phyloP scores from a whole-genome alignment of 768 basidiomycete genomes.

The Psilocybe sp. region DNA sequence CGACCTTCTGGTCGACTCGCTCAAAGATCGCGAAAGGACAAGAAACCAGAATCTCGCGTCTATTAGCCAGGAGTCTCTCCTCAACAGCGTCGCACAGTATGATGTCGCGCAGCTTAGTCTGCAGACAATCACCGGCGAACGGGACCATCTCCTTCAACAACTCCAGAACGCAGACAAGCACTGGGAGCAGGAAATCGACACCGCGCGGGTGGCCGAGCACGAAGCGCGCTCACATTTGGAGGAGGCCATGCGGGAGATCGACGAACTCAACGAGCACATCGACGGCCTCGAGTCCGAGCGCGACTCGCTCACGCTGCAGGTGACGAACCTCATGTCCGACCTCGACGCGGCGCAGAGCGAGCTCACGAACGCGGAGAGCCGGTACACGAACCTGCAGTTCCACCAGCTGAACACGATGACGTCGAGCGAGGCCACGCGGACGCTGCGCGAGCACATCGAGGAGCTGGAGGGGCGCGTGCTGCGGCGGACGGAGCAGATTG shows the following conservation, averaged over 20 bases:
- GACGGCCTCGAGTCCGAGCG: constrained; percentile 64
- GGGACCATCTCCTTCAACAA: constrained; percentile 33
- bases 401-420: constrained; percentile 68
- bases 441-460: constrained; percentile 62
- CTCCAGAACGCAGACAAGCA: constrained; percentile 30
- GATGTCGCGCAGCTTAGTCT: constrained; percentile 30
- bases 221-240: constrained; percentile 36
- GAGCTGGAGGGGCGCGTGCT: constrained; percentile 65
- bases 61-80: neutral
- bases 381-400: constrained; percentile 60
- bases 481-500: constrained; percentile 71
- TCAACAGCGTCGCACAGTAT: constrained; percentile 18
- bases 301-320: constrained; percentile 60
- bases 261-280: constrained; percentile 41
- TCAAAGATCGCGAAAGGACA: neutral
- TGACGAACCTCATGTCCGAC: constrained; percentile 62
- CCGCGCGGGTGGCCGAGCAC: constrained; percentile 30
- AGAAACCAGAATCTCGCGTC: neutral
- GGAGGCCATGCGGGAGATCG: constrained; percentile 41
- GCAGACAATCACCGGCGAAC: constrained; percentile 32
- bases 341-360: constrained; percentile 51
- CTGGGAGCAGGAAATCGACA: constrained; percentile 28
- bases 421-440: constrained; percentile 47
- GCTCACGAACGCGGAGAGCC: constrained; percentile 52
- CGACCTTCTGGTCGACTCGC: neutral